A percentile compares a stretch with the other conserved stretches of the same genome.
These are phyloP conservation scores for Rhizophagus clarus DNA, from an alignment of 192 early-diverging fungal genomes.

Conservation along the genomic window DNA sequence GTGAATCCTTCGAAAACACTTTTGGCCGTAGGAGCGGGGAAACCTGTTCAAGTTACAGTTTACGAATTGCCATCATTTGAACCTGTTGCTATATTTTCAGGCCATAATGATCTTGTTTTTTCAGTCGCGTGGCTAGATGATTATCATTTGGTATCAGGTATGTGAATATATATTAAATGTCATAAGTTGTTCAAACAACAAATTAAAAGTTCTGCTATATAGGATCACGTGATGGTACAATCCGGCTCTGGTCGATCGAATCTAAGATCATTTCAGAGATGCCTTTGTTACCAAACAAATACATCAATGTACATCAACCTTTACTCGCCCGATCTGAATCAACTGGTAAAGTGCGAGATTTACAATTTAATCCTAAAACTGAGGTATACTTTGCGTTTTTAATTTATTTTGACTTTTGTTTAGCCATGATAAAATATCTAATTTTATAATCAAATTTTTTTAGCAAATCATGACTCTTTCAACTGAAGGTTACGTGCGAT, in stretches of 20 bases:
- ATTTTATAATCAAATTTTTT: background rate
- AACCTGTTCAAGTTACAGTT: slow-evolving; percentile 60
- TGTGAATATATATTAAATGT: background rate
- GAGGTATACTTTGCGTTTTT: slow-evolving; percentile 31
- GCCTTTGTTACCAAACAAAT: slow-evolving; percentile 24
- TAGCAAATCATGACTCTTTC: slow-evolving; percentile 56
- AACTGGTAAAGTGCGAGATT: slow-evolving; percentile 58
- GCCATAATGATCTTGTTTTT: slow-evolving; percentile 71
- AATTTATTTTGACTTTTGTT: background rate
- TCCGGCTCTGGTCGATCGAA: slow-evolving; percentile 55
- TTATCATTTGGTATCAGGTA: slow-evolving; percentile 50
- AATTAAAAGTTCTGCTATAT: background rate
- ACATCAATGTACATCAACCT: slow-evolving; percentile 39
- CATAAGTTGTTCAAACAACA: too few relatives aligned
- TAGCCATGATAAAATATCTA: background rate
- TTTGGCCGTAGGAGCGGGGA: slow-evolving; percentile 63
- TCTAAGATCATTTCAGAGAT: slow-evolving; percentile 33
- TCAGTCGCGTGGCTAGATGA: slow-evolving; percentile 62
- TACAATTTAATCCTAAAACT: slow-evolving; percentile 44
- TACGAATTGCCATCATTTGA: slow-evolving; percentile 63
- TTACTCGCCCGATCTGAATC: slow-evolving; percentile 39
- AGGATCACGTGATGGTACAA: slow-evolving; percentile 61
- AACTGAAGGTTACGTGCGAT: slow-evolving; percentile 62
- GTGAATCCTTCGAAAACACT: slow-evolving; percentile 66
- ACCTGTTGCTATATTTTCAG: slow-evolving; percentile 54